Conservation (phyloP, 177 flowering plant genomes). For the Vitis hybrid region DNA sequence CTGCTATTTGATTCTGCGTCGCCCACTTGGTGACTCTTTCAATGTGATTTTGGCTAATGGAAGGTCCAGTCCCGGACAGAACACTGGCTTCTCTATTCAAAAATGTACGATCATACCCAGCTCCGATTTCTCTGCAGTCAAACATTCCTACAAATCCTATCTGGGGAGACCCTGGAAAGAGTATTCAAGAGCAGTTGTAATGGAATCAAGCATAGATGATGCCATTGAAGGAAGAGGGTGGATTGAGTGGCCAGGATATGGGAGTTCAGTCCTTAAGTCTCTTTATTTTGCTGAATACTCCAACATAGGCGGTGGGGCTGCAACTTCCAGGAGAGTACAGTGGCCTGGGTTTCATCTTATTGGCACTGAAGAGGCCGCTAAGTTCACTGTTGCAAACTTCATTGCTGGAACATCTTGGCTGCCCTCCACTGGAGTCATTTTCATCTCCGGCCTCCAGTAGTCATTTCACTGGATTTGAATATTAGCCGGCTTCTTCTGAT, state of each 20-base stretch:
- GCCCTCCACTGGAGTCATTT: conserved; percentile 51
- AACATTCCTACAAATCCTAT: conserved; percentile 30
- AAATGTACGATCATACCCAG: conserved; percentile 33
- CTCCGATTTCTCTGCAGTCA: conserved; percentile 29
- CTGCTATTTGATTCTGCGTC: conserved; percentile 43
- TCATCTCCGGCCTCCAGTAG: conserved; percentile 30
- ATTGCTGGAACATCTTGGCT: conserved; percentile 48
- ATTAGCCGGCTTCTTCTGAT: too few relatives aligned
- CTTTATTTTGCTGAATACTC: conserved; percentile 49
- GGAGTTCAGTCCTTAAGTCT: conserved; percentile 18
- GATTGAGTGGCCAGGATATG: conserved; percentile 48
- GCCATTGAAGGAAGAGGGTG: conserved; percentile 47
- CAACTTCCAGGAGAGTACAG: conserved; percentile 32
- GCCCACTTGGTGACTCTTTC: conserved; percentile 22
- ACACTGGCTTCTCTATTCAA: conserved; percentile 62
- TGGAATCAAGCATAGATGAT: conserved; percentile 50
- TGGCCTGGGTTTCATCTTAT: conserved; percentile 54
- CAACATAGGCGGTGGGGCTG: conserved; percentile 44
- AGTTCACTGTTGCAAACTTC: conserved; percentile 42
- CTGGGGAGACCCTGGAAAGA: conserved; percentile 67
- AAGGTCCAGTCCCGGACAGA: conserved; percentile 53
- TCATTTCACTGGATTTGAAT: neutral
- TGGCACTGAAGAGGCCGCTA: conserved; percentile 32
- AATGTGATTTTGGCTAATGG: conserved; percentile 57
- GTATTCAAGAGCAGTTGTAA: conserved; percentile 55